Percentiles rank a stretch among this genome's conserved stretches.
phyloP scores from a whole-genome alignment of 2,329 filamentous ascomycete genomes.

The Alternaria consortialis region DNA sequence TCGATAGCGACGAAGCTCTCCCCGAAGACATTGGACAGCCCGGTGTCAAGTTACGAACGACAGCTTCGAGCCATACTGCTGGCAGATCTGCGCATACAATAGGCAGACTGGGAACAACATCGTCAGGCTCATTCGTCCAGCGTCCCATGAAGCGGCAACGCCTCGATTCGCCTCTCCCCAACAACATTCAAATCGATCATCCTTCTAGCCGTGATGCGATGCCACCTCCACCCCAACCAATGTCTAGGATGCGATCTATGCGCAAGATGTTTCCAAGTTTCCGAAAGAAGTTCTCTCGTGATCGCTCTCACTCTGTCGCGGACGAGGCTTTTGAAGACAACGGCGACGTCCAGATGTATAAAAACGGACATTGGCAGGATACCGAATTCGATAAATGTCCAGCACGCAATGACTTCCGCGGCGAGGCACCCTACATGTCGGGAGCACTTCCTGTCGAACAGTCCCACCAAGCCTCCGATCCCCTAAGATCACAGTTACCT shows the following conservation, averaged over 20 bases:
- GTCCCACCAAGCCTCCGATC: background rate
- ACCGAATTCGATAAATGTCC: background rate
- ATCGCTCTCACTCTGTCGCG: conserved; percentile 10
- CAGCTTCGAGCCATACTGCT: conserved; percentile 36
- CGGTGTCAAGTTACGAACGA: conserved; percentile 18
- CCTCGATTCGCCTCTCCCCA: conserved; percentile 39
- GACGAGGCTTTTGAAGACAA: background rate
- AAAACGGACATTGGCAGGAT: conserved; percentile 20
- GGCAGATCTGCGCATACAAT: conserved; percentile 32
- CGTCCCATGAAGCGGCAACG: conserved; percentile 46
- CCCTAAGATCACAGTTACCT: conserved; percentile 11
- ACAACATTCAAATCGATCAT: conserved; percentile 22
- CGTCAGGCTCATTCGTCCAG: conserved; percentile 22
- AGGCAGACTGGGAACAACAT: conserved; percentile 10
- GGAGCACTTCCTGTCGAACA: conserved; percentile 34
- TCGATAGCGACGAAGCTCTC: conserved; percentile 22
- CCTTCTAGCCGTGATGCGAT: conserved; percentile 47
- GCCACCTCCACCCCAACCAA: conserved; percentile 49
- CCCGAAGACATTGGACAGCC: background rate
- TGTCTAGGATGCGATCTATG: conserved; percentile 40
- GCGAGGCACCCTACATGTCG: conserved; percentile 32
- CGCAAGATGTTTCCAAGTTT: conserved; percentile 35
- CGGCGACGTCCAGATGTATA: conserved; percentile 25
- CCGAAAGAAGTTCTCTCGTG: conserved; percentile 33
- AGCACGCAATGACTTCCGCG: conserved; percentile 6